phyloP scores from a whole-genome alignment of 169 alveolate species.

The Plasmodium malariae region DNA sequence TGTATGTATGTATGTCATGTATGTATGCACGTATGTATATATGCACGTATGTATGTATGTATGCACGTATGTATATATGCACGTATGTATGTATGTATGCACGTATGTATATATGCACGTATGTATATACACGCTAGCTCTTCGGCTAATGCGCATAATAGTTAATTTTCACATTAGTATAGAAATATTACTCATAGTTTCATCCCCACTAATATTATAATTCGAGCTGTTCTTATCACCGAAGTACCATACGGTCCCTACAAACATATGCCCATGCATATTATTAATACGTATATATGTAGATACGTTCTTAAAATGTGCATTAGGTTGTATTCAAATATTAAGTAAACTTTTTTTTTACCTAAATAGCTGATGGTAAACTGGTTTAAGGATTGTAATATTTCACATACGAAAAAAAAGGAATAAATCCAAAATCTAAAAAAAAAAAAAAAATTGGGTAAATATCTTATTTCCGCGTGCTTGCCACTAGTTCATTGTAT shows the following conservation, averaged over 20 bases:
- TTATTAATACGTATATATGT: too few species aligned
- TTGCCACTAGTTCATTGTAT: too few species aligned
- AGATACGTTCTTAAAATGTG: neutral
- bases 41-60: too few species aligned
- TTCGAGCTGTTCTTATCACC: slow-evolving; percentile 31
- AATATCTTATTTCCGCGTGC: neutral
- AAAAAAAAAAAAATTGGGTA: neutral
- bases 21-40: too few species aligned
- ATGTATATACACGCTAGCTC: too few species aligned
- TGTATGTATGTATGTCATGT: too few species aligned
- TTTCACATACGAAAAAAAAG: slow-evolving; percentile 52
- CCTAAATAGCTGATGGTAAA: slow-evolving; percentile 60
- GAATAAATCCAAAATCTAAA: slow-evolving; percentile 47
- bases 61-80: too few species aligned
- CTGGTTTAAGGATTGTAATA: slow-evolving; percentile 55
- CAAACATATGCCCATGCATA: neutral
- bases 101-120: too few species aligned
- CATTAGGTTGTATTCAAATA: too few species aligned
- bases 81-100: too few species aligned
- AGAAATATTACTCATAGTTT: slow-evolving; percentile 57
- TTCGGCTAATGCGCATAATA: too few species aligned
- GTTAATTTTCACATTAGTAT: too few species aligned
- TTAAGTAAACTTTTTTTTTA: neutral
- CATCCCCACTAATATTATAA: slow-evolving; percentile 6
- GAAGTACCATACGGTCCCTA: slow-evolving; percentile 69